Percentiles rank a stretch among this genome's conserved stretches.
Conservation (phyloP, 1,139 yeast species). For the Yamadazyma blattariae region DNA sequence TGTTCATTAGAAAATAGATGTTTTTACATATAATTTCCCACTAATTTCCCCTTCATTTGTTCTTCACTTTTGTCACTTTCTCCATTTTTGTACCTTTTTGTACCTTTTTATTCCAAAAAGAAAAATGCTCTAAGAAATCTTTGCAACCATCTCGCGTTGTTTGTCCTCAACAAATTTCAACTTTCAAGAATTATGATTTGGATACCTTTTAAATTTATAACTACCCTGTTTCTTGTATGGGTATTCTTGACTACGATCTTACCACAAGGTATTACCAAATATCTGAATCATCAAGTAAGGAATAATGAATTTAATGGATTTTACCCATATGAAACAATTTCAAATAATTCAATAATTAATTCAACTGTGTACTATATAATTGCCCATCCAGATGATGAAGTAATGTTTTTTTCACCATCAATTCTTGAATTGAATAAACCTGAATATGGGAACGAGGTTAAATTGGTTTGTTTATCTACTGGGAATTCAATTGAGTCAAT, state of each 20-base stretch:
- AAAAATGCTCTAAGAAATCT: neutral
- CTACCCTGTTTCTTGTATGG: slow-evolving; percentile 34
- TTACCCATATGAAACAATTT: slow-evolving; percentile 37
- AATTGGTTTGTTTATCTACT: slow-evolving; percentile 68
- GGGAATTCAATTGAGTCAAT: slow-evolving; percentile 69
- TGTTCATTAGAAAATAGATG: too few species aligned
- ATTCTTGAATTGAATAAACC: slow-evolving; percentile 51
- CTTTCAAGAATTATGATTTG: neutral
- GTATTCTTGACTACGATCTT: slow-evolving; percentile 36
- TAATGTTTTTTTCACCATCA: slow-evolving; percentile 93
- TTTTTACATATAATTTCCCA: too few species aligned
- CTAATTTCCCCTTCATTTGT: too few species aligned
- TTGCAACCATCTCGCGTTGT: neutral
- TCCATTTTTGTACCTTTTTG: too few species aligned
- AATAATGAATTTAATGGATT: slow-evolving; percentile 20
- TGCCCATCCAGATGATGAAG: slow-evolving; percentile 98
- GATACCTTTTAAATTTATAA: slow-evolving; percentile 6
- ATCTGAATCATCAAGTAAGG: slow-evolving; percentile 26
- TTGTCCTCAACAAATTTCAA: neutral
- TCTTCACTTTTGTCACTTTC: too few species aligned
- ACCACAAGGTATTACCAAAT: slow-evolving; percentile 36
- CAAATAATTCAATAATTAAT: slow-evolving; percentile 30
- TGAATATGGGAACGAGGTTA: slow-evolving; percentile 48
- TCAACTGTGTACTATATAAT: slow-evolving; percentile 54
- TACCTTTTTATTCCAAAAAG: too few species aligned